These are phyloP conservation scores for Hypsizygus marmoreus DNA, from an alignment of 768 basidiomycete genomes.

Conservation along the genomic window DNA sequence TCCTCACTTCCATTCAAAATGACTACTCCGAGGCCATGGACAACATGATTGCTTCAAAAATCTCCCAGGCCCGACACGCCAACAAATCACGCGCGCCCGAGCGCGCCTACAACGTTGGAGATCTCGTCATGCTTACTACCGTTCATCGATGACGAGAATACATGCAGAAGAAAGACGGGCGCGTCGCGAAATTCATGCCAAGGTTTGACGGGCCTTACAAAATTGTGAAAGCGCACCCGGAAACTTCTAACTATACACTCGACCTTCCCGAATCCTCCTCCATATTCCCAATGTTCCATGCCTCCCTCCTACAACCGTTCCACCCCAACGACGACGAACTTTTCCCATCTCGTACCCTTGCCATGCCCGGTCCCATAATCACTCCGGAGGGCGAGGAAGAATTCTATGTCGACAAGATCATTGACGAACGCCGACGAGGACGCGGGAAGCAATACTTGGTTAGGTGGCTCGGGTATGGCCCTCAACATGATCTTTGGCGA, in stretches of 20 bases:
- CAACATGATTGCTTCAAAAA: constrained; percentile 9
- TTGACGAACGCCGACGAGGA: constrained; percentile 22
- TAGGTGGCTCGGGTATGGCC: too few relatives aligned
- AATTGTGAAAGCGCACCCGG: constrained; percentile 17
- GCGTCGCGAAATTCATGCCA: constrained; percentile 40
- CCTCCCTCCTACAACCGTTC: constrained; percentile 23
- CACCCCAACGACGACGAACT: constrained; percentile 27
- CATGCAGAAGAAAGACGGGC: constrained; percentile 19
- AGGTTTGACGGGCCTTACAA: constrained; percentile 28
- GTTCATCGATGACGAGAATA: constrained; percentile 23
- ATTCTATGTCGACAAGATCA: constrained; percentile 23
- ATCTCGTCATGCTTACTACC: constrained; percentile 33
- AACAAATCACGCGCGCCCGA: neutral
- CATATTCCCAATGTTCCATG: constrained; percentile 35
- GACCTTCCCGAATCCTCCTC: constrained; percentile 17
- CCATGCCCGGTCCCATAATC: constrained; percentile 20
- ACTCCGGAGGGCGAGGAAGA: constrained; percentile 25
- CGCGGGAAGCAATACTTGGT: constrained; percentile 29
- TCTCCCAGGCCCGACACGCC: neutral
- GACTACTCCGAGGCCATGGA: constrained; percentile 7
- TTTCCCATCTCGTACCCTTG: constrained; percentile 28
- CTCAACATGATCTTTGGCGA: too few relatives aligned
- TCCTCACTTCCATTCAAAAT: too few relatives aligned
- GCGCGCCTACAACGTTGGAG: neutral
- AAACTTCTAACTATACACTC: constrained; percentile 23